Percentiles rank a stretch among this genome's conserved stretches.
These are phyloP conservation scores for Mycena vitilis DNA, from an alignment of 768 basidiomycete species.

Conservation along the genomic window DNA sequence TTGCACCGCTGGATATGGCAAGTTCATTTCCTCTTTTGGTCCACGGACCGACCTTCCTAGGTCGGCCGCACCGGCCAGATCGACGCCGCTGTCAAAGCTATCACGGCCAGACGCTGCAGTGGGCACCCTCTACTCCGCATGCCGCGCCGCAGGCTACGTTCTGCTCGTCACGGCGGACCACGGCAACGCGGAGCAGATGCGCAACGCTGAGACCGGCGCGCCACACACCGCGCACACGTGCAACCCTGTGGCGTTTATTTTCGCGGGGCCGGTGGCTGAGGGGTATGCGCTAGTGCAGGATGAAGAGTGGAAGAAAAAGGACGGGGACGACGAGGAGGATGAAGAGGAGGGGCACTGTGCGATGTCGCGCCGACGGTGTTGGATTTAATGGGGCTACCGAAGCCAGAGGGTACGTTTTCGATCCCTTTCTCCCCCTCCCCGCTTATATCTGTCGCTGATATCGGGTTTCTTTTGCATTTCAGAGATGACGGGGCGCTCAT, in stretches of 20 bases:
- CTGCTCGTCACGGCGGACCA: slow-evolving; percentile 93
- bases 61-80: slow-evolving; percentile 94
- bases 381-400: too few relatives aligned
- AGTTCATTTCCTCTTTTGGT: too few relatives aligned
- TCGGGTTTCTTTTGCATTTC: too few relatives aligned
- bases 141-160: slow-evolving; percentile 86
- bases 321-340: too few relatives aligned
- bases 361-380: too few relatives aligned
- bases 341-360: too few relatives aligned
- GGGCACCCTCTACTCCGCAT: slow-evolving; percentile 87
- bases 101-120: slow-evolving; percentile 88
- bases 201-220: slow-evolving; percentile 82
- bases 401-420: too few relatives aligned
- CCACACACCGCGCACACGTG: slow-evolving; percentile 95
- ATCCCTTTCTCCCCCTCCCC: too few relatives aligned
- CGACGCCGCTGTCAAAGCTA: slow-evolving; percentile 91
- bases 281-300: too few relatives aligned
- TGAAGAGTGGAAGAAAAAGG: too few relatives aligned
- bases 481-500: too few relatives aligned
- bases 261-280: slow-evolving; percentile 41
- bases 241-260: slow-evolving; percentile 91
- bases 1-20: not conserved
- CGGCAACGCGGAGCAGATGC: slow-evolving; percentile 96
- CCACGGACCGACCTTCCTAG: slow-evolving; percentile 44
- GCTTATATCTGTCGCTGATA: too few relatives aligned